Percentiles rank a stretch among this genome's conserved stretches.
These are phyloP conservation scores for Geotrichum phurueaensis DNA, from an alignment of 1,139 yeast genomes.

Conservation along the genomic window DNA sequence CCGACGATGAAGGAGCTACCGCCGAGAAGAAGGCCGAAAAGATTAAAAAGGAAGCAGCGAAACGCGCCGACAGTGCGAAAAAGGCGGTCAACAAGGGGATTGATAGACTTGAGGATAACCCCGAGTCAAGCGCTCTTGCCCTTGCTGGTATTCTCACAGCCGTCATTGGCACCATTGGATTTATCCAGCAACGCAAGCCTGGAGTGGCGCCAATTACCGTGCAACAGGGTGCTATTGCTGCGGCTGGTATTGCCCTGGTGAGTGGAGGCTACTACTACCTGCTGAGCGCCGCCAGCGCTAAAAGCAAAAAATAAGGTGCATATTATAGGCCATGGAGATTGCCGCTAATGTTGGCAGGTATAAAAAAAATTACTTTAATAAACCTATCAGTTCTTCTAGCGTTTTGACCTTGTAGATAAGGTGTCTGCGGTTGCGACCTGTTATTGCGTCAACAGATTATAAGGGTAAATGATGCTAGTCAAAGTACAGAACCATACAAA, in stretches of 20 bases:
- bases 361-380: no score
- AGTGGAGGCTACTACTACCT: not conserved
- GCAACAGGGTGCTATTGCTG: slow-evolving; percentile 2
- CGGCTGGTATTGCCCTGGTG: slow-evolving; percentile 9
- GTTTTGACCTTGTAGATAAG: no score
- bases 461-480: no score
- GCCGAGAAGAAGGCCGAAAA: slow-evolving; percentile 9
- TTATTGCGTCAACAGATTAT: no score
- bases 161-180: slow-evolving; percentile 5
- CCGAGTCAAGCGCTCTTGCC: not conserved
- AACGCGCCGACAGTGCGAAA: not conserved
- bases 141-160: slow-evolving; percentile 5
- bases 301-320: not conserved
- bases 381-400: no score
- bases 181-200: slow-evolving; percentile 6
- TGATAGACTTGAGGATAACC: slow-evolving; percentile 1
- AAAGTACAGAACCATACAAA: no score
- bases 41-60: not conserved
- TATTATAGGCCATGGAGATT: not conserved
- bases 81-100: slow-evolving; percentile 2
- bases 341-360: not conserved
- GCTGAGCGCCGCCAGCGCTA: not conserved
- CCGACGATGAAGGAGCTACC: slow-evolving; percentile 9
- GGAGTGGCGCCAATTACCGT: not conserved
- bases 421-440: no score